Base-by-base conservation (phyloP, 805 yeast genomes). In the Metschnikowia arizonensis region DNA sequence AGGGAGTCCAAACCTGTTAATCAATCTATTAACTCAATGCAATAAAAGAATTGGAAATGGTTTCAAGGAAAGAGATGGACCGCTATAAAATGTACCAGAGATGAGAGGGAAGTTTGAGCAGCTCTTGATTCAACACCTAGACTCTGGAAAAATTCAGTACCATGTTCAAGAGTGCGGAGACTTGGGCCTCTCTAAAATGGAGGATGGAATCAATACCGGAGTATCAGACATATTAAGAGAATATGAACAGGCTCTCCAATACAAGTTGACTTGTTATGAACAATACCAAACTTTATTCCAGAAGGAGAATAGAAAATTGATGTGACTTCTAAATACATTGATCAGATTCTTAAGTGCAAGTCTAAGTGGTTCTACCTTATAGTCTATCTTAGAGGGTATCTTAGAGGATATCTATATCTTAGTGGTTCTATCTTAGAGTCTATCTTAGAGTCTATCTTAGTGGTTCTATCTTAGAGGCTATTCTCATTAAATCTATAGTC, bases 211-310 rank as follows among this genome's bases (percentile, higher is more conserved):
- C n/a, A 28, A 33, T 5, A 38, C 41, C 19, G 18, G 26, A 14
- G 19, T 29, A 5, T 29, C 41, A 0, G 26, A 38, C 8, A 28
- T 38, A 25, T 18, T 38, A 18, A 19, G 8, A 4, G 18, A 38
- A 11, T 29, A 38, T 19, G 41, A 38, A n/a, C n/a, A 19, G n/a
- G 41, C 41, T 3, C 32, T 38, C 26, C 28, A 38, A 5, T 28
- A 23, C 9, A 38, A 38, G n/a, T 12, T 38, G 3, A 14, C 18
- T 15, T 38, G 41, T 12, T 33, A 38, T 3, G 41, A 38, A 7
- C 41, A 38, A 23, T 38, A 28, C 19, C 5, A 29, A 38, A 12
- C 33, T n/a, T 10, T 23, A 12, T 38, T 12, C 25, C 10, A 10
- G 15, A 33, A 12, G 15, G 14, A 29, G 17, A 38, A 19, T n/a